Base-by-base conservation (phyloP, 257 asterid species). In the Anisodus tanguticus region DNA sequence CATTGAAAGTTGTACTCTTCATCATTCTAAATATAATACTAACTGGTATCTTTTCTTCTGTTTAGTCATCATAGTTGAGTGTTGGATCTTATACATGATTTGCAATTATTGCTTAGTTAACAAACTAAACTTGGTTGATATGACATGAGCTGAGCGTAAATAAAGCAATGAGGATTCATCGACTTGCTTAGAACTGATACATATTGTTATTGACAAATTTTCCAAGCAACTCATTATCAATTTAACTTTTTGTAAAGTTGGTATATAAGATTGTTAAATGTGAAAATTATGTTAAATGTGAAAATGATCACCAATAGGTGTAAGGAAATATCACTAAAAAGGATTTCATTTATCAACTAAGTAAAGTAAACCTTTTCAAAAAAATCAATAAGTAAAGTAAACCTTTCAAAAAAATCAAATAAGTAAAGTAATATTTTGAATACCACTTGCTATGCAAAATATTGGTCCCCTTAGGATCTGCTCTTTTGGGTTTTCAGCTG, bases 401-500 rank as follows among this genome's bases (percentile, higher is more conserved):
- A 41, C 4, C 45, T 41, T 41, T 41, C 45, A 41, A 41, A 26
- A 31, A 31, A 41, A 41, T 41, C 45, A 41, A 41, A 41, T 41
- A 41, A 2, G 45, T 41, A 41, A 3, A 41, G 45, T 41, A 41
- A 41, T 41, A 41, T 41, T 41, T 41, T 41, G 35, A 31, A 31
- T 31, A 31, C 35, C 35, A 31, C 35, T 31, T 31, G 35, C 35
- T 31, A 31, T 31, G 35, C 35, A 31, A 31, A 41, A 41, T 41
- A 41, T 41, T 41, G 6, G 45, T 41, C 45, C 45, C 45, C 45
- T 57, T 81, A 54, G 72, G 62, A 13, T 82, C 83, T 83, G 60
- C 51, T 85, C 45, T 88, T 83, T 60, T 49, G 45, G 82, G 39
- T 86, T 85, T 87, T 72, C 88, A 93, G 98, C 90, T 95, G 60